Evolutionary conservation across 2,329 filamentous ascomycete species (phyloP).

Genomic region (Penicillium thymicola): DNA sequence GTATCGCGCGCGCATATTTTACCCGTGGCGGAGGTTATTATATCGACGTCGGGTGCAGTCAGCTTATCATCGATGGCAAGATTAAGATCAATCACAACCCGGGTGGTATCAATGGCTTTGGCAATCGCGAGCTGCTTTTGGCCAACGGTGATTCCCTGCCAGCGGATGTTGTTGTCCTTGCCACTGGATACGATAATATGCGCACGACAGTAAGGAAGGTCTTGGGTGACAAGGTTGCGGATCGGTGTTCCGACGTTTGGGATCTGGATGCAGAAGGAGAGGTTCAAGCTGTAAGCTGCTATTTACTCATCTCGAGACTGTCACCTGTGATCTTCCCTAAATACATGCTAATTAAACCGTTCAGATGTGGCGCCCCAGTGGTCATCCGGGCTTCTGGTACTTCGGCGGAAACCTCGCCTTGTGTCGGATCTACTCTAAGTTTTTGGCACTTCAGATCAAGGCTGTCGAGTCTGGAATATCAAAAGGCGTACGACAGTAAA

Average conservation of each 20-base stretch:
- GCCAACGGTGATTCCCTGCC: conserved; percentile 56
- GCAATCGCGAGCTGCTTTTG: conserved; percentile 46
- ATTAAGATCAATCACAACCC: conserved; percentile 60
- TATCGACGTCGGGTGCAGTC: conserved; percentile 54
- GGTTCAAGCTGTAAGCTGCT: conserved; percentile 43
- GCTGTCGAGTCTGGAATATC: conserved; percentile 42
- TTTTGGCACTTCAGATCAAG: conserved; percentile 51
- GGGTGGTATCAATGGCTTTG: conserved; percentile 53
- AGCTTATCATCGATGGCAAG: conserved; percentile 55
- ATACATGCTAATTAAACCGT: neutral
- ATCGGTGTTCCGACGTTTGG: conserved; percentile 58
- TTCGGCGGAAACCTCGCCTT: conserved; percentile 64
- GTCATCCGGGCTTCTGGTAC: conserved; percentile 64
- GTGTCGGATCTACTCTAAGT: conserved; percentile 58
- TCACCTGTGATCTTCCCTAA: neutral
- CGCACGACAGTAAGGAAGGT: conserved; percentile 58
- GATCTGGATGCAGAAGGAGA: conserved; percentile 58
- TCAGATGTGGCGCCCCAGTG: conserved; percentile 54
- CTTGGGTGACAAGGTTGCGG: conserved; percentile 60
- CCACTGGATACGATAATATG: conserved; percentile 68
- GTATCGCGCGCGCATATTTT: conserved; percentile 46
- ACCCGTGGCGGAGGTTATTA: conserved; percentile 57
- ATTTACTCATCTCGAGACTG: neutral
- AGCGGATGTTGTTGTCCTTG: conserved; percentile 63
- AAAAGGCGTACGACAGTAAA: conserved; percentile 7